Base-by-base conservation (phyloP, 371 early-diverging fungal genomes). In the Mortierella sp. region DNA sequence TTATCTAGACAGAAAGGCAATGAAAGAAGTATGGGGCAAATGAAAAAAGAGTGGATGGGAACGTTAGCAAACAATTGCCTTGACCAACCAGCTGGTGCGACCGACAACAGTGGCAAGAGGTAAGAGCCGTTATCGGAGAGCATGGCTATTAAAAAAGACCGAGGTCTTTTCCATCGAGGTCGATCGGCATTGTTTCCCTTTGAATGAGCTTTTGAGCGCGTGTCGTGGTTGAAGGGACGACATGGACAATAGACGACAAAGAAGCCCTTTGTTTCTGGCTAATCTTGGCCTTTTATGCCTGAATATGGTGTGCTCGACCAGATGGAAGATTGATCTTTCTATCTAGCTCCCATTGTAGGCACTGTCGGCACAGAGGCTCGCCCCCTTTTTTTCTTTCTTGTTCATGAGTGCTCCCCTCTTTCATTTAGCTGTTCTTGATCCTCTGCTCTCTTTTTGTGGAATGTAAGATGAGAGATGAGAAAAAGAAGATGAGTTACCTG, bases 121-220 rank as follows among this genome's bases (percentile, higher is more conserved):
- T 37, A 64, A 69, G 77, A 71, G 57, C 43, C 46, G 61, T 67
- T 67, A 40, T 67, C 67, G 24, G 64, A 37, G 64, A 64, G 64
- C 64, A 37, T 16, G 64, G 37, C 37, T 64, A 19, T 37, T 37
- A 31, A 31, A 40, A 40, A 40, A 67, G 24, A 21, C 67, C 43
- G 67, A 67, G n/a, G 31, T 61, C 19, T 57, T 57, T 37, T 37
- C 19, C 37, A 21, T 64, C 64, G 19, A 54, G 54, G 54, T 21
- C 24, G 67, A 67, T 67, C 43, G 9, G 24, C 24, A 2, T 37
- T 40, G 40, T 34, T 40, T 10, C 50, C 13, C 50, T 16, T 50
- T 50, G 13, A 50, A 14, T 16, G 16, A 50, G 50, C 14, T 14
- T 14, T 6, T 37, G 67, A 37, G 19, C 54, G 54, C 24, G 50